phyloP scores from a whole-genome alignment of 2,329 filamentous ascomycete species.

The Aspergillus sp. region DNA sequence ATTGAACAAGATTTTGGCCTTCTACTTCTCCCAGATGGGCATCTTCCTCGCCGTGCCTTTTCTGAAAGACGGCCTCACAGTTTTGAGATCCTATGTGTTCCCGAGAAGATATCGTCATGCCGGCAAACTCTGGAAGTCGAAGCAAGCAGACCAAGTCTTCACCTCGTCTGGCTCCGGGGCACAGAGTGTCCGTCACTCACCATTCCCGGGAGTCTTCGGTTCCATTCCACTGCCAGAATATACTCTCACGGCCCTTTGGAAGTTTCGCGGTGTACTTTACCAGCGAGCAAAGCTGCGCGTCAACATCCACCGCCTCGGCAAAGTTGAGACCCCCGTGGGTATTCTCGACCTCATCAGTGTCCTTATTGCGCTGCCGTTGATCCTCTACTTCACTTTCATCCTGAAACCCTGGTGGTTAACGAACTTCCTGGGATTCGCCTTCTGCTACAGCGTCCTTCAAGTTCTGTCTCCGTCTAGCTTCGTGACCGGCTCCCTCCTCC shows the following conservation, averaged over 20 bases:
- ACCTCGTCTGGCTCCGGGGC: slow-evolving; percentile 13
- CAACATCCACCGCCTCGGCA: slow-evolving; percentile 53
- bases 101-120: slow-evolving; percentile 64
- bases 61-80: slow-evolving; percentile 67
- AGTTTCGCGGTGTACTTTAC: slow-evolving; percentile 46
- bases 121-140: slow-evolving; percentile 50
- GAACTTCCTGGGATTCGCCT: slow-evolving; percentile 82
- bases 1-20: slow-evolving; percentile 77
- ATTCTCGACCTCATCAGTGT: slow-evolving; percentile 56
- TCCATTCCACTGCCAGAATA: slow-evolving; percentile 44
- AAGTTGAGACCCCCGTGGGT: slow-evolving; percentile 43
- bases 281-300: slow-evolving; percentile 53
- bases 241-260: slow-evolving; percentile 47
- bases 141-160: slow-evolving; percentile 33
- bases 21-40: slow-evolving; percentile 79
- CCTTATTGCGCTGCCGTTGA: slow-evolving; percentile 52
- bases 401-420: slow-evolving; percentile 69
- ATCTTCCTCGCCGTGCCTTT: slow-evolving; percentile 74
- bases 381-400: slow-evolving; percentile 65
- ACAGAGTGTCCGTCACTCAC: slow-evolving; percentile 37
- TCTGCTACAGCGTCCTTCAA: slow-evolving; percentile 79
- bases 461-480: slow-evolving; percentile 89
- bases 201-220: slow-evolving; percentile 53
- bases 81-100: slow-evolving; percentile 67
- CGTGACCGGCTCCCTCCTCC: slow-evolving; percentile 72